Percentiles rank a stretch among this genome's conserved stretches.
These are phyloP conservation scores for Boletus pseudopeckii DNA, from an alignment of 768 basidiomycete species.

Conservation along the genomic window DNA sequence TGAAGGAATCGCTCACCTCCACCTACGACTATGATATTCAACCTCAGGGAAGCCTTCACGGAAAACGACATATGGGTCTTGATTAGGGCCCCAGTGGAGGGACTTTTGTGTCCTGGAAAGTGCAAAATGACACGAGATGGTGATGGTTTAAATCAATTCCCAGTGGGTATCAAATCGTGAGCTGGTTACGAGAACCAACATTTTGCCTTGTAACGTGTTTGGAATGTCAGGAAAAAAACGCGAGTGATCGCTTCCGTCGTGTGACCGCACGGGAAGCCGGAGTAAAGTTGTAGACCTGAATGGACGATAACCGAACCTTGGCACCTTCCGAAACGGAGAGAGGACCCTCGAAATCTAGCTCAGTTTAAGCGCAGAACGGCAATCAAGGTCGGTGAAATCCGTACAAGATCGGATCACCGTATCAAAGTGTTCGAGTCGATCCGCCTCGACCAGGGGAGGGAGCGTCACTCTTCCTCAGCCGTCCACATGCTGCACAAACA, in stretches of 20 bases:
- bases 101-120: not conserved
- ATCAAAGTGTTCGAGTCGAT: not conserved
- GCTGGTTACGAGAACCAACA: not conserved
- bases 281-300: not conserved
- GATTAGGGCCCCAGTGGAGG: not conserved
- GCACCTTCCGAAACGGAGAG: not conserved
- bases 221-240: not conserved
- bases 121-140: not conserved
- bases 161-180: not conserved
- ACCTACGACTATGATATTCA: conserved; percentile 15
- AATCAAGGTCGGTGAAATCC: not conserved
- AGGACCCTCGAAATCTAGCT: not conserved
- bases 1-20: conserved; percentile 14
- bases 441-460: not conserved
- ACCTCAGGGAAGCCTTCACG: conserved; percentile 10
- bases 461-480: not conserved
- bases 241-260: conserved; percentile 7
- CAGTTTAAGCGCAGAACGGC: not conserved
- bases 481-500: not conserved
- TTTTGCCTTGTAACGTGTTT: not conserved
- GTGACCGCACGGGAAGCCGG: not conserved
- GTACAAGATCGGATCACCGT: not conserved
- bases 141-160: not conserved
- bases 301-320: not conserved
- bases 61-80: conserved; percentile 4